Evolutionary conservation across 129 eudicot species (phyloP).

Genomic region (Rutidosis leptorrhynchoides): DNA sequence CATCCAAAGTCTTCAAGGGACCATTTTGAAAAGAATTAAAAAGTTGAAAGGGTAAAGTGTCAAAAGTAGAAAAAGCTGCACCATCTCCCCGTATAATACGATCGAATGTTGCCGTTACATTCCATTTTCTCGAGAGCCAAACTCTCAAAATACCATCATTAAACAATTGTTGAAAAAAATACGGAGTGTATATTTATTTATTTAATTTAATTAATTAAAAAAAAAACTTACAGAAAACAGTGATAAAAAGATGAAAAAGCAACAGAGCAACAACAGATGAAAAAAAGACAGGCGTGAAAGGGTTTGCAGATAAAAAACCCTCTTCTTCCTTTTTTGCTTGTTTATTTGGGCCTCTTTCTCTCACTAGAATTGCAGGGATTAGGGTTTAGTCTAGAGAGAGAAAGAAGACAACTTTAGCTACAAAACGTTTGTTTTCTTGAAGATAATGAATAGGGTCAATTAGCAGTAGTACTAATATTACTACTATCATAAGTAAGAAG

Average conservation of each 20-base stretch:
- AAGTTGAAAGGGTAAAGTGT: not conserved
- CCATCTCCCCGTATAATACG: conserved; percentile 37
- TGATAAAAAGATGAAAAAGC: not conserved
- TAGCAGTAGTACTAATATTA: not conserved
- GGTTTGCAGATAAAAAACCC: conserved; percentile 27
- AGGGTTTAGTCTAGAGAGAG: conserved; percentile 32
- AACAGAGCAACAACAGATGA: not conserved
- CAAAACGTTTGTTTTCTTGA: conserved; percentile 14
- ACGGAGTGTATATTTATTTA: too few species aligned
- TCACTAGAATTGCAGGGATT: conserved; percentile 12
- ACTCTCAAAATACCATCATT: conserved; percentile 21
- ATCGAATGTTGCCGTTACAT: conserved; percentile 45
- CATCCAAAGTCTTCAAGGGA: not conserved
- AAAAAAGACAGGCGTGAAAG: conserved; percentile 39
- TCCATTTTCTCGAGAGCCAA: conserved; percentile 31
- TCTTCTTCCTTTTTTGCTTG: not conserved
- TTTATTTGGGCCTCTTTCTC: conserved; percentile 13
- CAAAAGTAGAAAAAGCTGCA: not conserved
- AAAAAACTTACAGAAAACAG: not conserved
- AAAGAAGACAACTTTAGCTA: not conserved
- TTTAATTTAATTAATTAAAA: too few species aligned
- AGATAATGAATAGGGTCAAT: conserved; percentile 23
- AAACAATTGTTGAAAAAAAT: not conserved
- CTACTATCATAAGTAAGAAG: not conserved
- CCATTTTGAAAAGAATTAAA: not conserved